Base-by-base conservation (phyloP, 371 early-diverging fungal species). In the Encephalitozoon cuniculi region DNA sequence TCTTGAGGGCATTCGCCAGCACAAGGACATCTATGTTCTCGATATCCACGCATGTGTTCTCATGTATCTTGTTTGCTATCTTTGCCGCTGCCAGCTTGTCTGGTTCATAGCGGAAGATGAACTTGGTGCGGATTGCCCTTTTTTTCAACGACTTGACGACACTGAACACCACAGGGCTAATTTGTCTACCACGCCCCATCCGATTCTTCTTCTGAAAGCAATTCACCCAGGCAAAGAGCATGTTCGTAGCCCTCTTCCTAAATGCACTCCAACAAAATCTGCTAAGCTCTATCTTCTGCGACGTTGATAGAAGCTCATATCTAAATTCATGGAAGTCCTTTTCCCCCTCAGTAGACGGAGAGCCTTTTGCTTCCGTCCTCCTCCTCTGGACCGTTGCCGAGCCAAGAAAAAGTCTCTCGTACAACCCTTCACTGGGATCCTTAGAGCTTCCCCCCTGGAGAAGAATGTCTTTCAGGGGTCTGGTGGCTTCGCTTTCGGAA, bases 261-360 rank as follows among this genome's bases (percentile, higher is more conserved):
- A 59, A 59, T 59, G 59, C 59, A 34, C 34, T 59, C 34, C 59
- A 59, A n/a, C 59, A 59, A 34, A 59, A 59, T 34, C 37, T 59
- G 59, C 34, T 59, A 5, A 59, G 59, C 34, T 59, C 59, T 2
- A 59, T 30, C 12, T 59, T 59, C 18, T 59, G 59, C 15, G 59
- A 30, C 0, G 59, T 7, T 5, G 59, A 59, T 4, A 59, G 59
- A 18, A 37, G n/a, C 2, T 59, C 59, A 11, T 59, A 59, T 59
- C 59, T 59, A 34, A 59, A 59, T n/a, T 25, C 59, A 11, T 3
- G 37, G 18, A 21, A 15, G 18, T 46, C 49, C 21, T 21, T 21
- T 46, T 18, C 49, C 15, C 5, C 5, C 21, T 21, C 15, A 12
- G 2, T 15, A 18, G 21, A 46, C 5, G 49, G 49, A 46, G 21